Evolutionary conservation across 306 rosid genomes (phyloP).

Genomic region (Quillaja saponaria): DNA sequence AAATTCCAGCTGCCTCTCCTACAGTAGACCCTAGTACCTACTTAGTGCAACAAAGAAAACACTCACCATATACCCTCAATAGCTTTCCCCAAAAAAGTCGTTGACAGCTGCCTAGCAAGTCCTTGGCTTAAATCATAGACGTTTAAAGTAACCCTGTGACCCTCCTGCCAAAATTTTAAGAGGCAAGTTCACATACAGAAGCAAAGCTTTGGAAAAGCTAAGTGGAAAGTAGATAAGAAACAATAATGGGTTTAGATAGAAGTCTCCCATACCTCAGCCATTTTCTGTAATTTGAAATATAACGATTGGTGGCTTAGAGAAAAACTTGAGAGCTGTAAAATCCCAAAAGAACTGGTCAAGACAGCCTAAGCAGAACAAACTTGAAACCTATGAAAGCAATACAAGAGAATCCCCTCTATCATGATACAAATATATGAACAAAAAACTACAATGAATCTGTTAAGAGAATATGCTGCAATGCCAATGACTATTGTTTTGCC

Average conservation of each 20-base stretch:
- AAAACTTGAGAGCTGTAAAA: not conserved
- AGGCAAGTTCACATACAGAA: not conserved
- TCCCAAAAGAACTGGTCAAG: slow-evolving; percentile 3
- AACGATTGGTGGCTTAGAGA: not conserved
- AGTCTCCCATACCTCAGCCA: slow-evolving; percentile 70
- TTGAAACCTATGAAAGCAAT: not conserved
- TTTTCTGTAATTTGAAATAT: slow-evolving; percentile 16
- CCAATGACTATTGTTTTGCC: too few species aligned
- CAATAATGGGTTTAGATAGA: not conserved
- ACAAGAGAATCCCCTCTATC: too few species aligned
- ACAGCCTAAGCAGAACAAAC: slow-evolving; percentile 18
- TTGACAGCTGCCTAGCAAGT: slow-evolving; percentile 83
- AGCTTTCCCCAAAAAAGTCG: slow-evolving; percentile 76
- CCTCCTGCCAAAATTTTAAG: slow-evolving; percentile 61
- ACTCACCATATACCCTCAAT: slow-evolving; percentile 93
- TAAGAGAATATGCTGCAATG: too few species aligned
- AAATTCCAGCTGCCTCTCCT: not conserved
- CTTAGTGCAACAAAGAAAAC: not conserved
- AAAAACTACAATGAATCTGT: too few species aligned
- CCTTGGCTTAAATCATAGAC: slow-evolving; percentile 96
- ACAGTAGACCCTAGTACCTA: not conserved
- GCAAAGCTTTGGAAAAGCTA: not conserved
- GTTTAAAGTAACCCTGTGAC: slow-evolving; percentile 66
- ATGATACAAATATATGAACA: too few species aligned
- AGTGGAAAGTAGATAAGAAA: slow-evolving; percentile 8